A percentile compares a stretch with the other conserved stretches of the same genome.
phyloP scores from a whole-genome alignment of 768 basidiomycete genomes.

The Lactarius evosmus region DNA sequence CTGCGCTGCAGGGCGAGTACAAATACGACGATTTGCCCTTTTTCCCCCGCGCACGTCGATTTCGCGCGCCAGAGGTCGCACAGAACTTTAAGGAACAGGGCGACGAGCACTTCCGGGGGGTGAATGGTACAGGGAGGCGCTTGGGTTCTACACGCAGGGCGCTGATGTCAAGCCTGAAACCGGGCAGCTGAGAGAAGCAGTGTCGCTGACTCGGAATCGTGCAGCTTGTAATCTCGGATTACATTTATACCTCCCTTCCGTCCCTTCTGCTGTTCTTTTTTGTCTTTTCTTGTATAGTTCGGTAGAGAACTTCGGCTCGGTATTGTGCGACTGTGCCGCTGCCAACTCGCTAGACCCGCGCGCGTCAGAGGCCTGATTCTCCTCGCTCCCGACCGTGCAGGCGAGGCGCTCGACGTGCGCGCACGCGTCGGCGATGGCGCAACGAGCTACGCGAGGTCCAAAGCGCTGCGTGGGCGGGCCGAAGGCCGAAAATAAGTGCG shows the following conservation, averaged over 20 bases:
- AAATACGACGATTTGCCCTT: conserved; percentile 98
- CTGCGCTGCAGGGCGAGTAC: conserved; percentile 96
- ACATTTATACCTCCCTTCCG: conserved; percentile 44
- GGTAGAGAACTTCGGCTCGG: conserved; percentile 83
- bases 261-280: conserved; percentile 2
- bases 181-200: conserved; percentile 50
- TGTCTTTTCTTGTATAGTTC: neutral
- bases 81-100: conserved; percentile 93
- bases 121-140: conserved; percentile 84
- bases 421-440: conserved; percentile 58
- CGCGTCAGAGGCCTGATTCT: conserved; percentile 77
- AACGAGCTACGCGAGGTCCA: conserved; percentile 52
- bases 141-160: conserved; percentile 88
- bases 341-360: conserved; percentile 59
- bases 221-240: conserved; percentile 93
- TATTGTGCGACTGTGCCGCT: conserved; percentile 74
- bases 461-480: conserved; percentile 48
- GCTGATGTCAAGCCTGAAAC: conserved; percentile 81
- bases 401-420: conserved; percentile 85
- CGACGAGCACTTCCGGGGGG: conserved; percentile 88
- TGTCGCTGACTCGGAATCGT: conserved; percentile 85
- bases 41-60: conserved; percentile 99
- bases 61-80: conserved; percentile 89
- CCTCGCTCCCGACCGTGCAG: conserved; percentile 63
- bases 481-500: conserved; percentile 45